Conservation (phyloP, 768 basidiomycete genomes). For the Cubamyces lactineus region DNA sequence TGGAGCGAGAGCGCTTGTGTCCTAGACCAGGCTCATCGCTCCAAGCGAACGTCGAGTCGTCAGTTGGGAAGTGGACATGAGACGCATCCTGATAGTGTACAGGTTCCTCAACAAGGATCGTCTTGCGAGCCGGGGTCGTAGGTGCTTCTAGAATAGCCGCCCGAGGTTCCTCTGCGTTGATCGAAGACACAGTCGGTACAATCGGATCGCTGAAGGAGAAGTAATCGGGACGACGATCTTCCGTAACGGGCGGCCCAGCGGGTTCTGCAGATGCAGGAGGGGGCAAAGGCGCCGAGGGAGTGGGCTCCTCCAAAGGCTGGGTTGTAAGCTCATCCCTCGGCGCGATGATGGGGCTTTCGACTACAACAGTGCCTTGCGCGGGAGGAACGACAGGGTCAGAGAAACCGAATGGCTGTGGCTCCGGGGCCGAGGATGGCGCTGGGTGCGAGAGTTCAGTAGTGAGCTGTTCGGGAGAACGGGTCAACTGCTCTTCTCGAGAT, state of each 20-base stretch:
- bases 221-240: constrained; percentile 28
- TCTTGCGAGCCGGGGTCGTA: constrained; percentile 24
- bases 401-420: constrained; percentile 19
- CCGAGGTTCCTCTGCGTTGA: not conserved
- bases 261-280: constrained; percentile 5
- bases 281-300: not conserved
- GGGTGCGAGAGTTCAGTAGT: not conserved
- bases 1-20: constrained; percentile 18
- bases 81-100: constrained; percentile 15
- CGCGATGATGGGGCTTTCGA: not conserved
- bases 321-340: constrained; percentile 7
- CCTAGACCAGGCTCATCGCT: constrained; percentile 22
- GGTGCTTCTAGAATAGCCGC: constrained; percentile 5
- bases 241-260: constrained; percentile 4
- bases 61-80: constrained; percentile 26
- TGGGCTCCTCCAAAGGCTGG: not conserved
- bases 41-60: constrained; percentile 31
- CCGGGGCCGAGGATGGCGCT: constrained; percentile 4
- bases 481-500: constrained; percentile 3
- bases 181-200: constrained; percentile 22
- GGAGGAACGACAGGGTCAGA: constrained; percentile 22
- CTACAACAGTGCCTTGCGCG: constrained; percentile 2
- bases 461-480: constrained; percentile 16
- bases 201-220: constrained; percentile 27
- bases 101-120: constrained; percentile 27